Conservation (phyloP, 495 filamentous ascomycete genomes). For the Aspergillus conjunctus region DNA sequence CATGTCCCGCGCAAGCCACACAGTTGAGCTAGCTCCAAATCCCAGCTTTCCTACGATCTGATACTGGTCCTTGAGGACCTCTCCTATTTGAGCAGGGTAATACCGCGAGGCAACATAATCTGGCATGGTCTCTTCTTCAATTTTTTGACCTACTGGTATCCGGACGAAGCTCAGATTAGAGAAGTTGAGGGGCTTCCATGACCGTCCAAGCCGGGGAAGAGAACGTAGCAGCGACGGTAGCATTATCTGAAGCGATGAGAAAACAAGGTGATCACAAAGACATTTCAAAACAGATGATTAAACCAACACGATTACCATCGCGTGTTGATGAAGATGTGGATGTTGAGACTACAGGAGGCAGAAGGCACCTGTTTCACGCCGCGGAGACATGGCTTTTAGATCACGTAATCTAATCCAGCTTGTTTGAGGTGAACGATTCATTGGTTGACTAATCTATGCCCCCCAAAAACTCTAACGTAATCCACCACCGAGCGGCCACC, state of each 20-base stretch:
- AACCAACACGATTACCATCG: no score
- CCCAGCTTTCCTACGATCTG: constrained; percentile 15
- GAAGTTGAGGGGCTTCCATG: constrained; percentile 26
- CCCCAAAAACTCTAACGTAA: no score
- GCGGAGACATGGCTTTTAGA: no score
- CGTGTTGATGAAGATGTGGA: no score
- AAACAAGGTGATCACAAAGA: no score
- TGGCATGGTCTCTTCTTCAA: constrained; percentile 24
- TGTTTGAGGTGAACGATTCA: no score
- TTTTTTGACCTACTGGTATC: constrained; percentile 16
- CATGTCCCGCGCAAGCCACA: constrained; percentile 40
- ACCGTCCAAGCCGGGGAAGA: constrained; percentile 12
- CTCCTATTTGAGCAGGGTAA: constrained; percentile 19
- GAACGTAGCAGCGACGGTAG: constrained; percentile 21
- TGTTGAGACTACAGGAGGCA: no score
- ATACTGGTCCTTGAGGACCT: constrained; percentile 10
- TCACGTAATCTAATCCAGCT: no score
- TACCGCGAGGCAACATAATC: constrained; percentile 14
- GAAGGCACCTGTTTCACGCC: no score
- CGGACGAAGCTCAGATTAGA: constrained; percentile 24
- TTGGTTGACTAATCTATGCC: no score
- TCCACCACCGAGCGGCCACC: no score
- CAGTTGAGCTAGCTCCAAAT: constrained; percentile 34
- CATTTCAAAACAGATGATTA: no score
- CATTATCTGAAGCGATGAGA: constrained; percentile 15